Evolutionary conservation across 2,329 filamentous ascomycete species (phyloP).

Genomic region (Coniochaeta pulveracea): DNA sequence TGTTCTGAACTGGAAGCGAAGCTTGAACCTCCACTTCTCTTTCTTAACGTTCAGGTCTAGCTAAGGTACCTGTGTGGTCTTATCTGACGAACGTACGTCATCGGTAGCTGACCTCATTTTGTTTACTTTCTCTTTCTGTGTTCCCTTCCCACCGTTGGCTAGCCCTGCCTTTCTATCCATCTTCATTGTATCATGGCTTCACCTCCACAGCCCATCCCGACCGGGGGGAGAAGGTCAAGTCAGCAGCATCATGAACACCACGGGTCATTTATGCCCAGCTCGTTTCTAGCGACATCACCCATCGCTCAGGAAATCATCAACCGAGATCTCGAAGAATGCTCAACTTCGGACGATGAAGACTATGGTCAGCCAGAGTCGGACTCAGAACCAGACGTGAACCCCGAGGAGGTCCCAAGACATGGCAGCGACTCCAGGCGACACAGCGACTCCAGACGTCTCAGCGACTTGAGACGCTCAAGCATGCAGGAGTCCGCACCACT

Average conservation of each 20-base stretch:
- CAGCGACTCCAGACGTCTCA: neutral
- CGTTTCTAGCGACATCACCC: slow-evolving; percentile 1
- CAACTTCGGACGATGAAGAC: neutral
- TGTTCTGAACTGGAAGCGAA: neutral
- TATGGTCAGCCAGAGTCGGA: neutral
- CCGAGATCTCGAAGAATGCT: slow-evolving; percentile 3
- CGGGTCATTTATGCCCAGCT: neutral
- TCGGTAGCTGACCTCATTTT: neutral
- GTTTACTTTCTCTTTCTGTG: neutral
- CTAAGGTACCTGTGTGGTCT: too few relatives aligned
- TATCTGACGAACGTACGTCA: too few relatives aligned
- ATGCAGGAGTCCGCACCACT: neutral
- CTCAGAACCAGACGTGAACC: neutral
- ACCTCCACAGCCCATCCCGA: neutral
- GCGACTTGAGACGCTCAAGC: neutral
- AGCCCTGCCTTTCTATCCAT: too few relatives aligned
- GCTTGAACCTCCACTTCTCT: neutral
- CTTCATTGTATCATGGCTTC: neutral
- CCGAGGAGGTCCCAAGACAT: too few relatives aligned
- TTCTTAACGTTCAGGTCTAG: too few relatives aligned
- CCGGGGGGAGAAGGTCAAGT: neutral
- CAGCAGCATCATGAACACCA: neutral
- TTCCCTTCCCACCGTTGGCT: neutral
- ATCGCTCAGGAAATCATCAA: slow-evolving; percentile 2
- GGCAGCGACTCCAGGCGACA: too few relatives aligned